A percentile compares a stretch with the other conserved stretches of the same genome.
phyloP scores from a whole-genome alignment of 108 stramenopile genomes.

The Pelagomonas calceolata region DNA sequence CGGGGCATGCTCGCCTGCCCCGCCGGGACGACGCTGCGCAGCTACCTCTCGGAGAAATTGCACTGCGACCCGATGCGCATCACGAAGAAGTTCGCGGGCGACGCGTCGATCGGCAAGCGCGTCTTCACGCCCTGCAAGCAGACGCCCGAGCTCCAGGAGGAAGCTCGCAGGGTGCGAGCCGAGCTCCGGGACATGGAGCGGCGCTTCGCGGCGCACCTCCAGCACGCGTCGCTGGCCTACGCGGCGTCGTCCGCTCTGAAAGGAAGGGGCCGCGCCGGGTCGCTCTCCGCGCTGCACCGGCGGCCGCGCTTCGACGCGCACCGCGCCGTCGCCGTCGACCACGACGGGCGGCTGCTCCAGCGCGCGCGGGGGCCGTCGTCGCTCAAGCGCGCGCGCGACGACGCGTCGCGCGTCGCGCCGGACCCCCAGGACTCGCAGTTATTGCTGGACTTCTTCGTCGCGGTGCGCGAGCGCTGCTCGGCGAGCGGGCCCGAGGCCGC shows the following conservation, averaged over 20 bases:
- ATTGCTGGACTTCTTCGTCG: neutral
- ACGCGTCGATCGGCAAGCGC: constrained; percentile 81
- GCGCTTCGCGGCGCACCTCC: neutral
- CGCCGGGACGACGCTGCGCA: constrained; percentile 85
- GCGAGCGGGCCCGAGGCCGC: neutral
- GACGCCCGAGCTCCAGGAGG: neutral
- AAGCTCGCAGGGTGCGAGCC: neutral
- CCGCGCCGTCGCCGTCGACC: neutral
- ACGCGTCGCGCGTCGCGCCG: neutral
- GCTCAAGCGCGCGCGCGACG: neutral
- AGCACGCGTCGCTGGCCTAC: neutral
- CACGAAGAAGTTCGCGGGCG: constrained; percentile 96
- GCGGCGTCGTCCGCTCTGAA: neutral
- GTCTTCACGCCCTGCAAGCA: constrained; percentile 23
- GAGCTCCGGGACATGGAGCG: neutral
- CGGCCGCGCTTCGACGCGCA: neutral
- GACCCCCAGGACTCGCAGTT: neutral
- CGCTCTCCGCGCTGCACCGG: neutral
- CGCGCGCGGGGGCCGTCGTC: neutral
- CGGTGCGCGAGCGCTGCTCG: neutral
- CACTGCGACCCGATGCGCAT: constrained; percentile 99
- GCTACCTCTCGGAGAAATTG: constrained; percentile 83
- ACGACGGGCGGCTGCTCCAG: neutral
- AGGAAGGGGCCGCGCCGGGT: neutral
- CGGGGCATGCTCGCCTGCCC: constrained; percentile 77